Conservation (phyloP, 495 filamentous ascomycete species). For the Tuber indicum region DNA sequence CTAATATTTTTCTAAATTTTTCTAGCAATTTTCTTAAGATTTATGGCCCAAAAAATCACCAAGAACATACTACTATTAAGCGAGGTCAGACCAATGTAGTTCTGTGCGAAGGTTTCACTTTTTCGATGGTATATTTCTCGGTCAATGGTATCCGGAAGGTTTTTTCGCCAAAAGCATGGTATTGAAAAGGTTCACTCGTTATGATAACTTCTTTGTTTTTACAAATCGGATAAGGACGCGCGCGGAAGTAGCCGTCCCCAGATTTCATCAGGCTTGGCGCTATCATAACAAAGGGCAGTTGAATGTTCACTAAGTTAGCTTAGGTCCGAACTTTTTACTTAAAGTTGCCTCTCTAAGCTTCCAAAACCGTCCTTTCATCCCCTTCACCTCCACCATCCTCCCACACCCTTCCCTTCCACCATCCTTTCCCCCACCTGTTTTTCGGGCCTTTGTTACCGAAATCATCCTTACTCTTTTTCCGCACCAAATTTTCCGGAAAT, state of each 20-base stretch:
- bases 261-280: background rate
- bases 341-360: background rate
- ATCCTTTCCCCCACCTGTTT: background rate
- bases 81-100: no score
- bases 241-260: background rate
- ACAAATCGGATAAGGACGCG: background rate
- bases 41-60: no score
- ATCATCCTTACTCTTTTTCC: background rate
- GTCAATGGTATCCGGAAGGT: no score
- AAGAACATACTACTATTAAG: no score
- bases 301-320: background rate
- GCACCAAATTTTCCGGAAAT: conserved; percentile 46
- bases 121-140: no score
- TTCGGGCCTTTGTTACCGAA: background rate
- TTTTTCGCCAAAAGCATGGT: no score
- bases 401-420: background rate
- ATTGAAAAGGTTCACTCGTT: no score
- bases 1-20: no score
- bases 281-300: background rate
- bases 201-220: background rate
- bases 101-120: no score
- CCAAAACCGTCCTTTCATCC: background rate
- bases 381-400: background rate
- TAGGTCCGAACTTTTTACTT: background rate
- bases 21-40: no score